Percentiles rank a stretch among this genome's conserved stretches.
Conservation (phyloP, 352 stramenopile species). For the Detonula confervacea region DNA sequence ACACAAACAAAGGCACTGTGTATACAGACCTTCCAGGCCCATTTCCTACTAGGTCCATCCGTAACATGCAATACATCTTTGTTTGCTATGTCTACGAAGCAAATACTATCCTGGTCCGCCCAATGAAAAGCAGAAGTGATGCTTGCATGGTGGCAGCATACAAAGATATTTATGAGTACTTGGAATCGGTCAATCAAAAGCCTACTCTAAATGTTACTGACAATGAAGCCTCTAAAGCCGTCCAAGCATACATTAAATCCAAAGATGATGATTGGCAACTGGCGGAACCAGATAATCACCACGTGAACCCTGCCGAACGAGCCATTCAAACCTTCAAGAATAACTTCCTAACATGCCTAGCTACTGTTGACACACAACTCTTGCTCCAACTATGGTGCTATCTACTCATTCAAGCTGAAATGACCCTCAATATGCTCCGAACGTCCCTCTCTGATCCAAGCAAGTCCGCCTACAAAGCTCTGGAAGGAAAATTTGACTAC, state of each 20-base stretch:
- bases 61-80: conserved; percentile 1
- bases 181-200: neutral
- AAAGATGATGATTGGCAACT: conserved; percentile 25
- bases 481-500: conserved; percentile 46
- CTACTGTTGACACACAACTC: conserved; percentile 27
- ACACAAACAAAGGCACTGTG: neutral
- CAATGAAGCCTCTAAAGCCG: neutral
- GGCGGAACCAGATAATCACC: conserved; percentile 31
- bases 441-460: conserved; percentile 31
- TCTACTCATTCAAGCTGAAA: conserved; percentile 40
- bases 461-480: conserved; percentile 33
- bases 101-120: neutral
- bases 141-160: neutral
- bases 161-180: neutral
- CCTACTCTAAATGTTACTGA: neutral
- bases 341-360: conserved; percentile 51
- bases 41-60: neutral
- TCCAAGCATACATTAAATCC: neutral
- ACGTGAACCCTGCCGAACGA: conserved; percentile 43
- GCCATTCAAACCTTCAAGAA: conserved; percentile 62
- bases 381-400: conserved; percentile 41
- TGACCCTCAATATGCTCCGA: conserved; percentile 52
- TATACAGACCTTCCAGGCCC: neutral
- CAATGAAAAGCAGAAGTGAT: conserved; percentile 1
- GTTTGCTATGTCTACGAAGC: neutral